Evolutionary conservation across 1,284 basidiomycete genomes (phyloP).

Genomic region (Boletus hoseneyae): DNA sequence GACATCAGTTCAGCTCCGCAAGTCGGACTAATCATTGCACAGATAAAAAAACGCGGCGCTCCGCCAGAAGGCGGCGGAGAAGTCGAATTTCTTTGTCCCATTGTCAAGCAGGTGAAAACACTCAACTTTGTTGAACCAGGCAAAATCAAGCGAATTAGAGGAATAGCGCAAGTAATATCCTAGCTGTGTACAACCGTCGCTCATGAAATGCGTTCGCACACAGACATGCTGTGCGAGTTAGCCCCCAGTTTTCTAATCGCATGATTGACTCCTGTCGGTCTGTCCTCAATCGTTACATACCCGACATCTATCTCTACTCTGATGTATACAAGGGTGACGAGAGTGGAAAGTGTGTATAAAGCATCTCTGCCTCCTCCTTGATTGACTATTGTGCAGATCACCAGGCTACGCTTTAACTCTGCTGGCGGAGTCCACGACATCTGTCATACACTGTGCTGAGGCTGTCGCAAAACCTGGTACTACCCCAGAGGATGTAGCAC

Average conservation of each 20-base stretch:
- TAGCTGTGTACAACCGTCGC: not conserved
- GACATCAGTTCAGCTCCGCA: not conserved
- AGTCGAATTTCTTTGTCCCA: conserved; percentile 89
- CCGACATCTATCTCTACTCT: conserved; percentile 97
- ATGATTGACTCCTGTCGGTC: conserved; percentile 94
- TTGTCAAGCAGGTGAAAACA: conserved; percentile 87
- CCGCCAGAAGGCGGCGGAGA: conserved; percentile 91
- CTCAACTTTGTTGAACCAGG: conserved; percentile 91
- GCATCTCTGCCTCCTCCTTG: not conserved
- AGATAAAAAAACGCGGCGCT: conserved; percentile 95
- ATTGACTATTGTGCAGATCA: conserved; percentile 52
- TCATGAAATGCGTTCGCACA: conserved; percentile 10
- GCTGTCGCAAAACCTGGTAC: conserved; percentile 73
- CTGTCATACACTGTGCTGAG: conserved; percentile 86
- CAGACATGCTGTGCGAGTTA: conserved; percentile 92
- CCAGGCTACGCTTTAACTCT: conserved; percentile 94
- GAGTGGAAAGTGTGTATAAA: conserved; percentile 78
- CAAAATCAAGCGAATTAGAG: conserved; percentile 91
- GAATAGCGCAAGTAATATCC: conserved; percentile 74
- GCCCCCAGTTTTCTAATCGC: conserved; percentile 95
- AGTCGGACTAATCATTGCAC: conserved; percentile 5
- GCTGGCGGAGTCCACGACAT: conserved; percentile 90
- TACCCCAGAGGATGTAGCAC: conserved; percentile 91
- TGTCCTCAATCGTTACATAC: conserved; percentile 93
- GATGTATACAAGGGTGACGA: conserved; percentile 98